Evolutionary conservation across 768 basidiomycete genomes (phyloP).

Genomic region (Chlorophyllum brunneum): DNA sequence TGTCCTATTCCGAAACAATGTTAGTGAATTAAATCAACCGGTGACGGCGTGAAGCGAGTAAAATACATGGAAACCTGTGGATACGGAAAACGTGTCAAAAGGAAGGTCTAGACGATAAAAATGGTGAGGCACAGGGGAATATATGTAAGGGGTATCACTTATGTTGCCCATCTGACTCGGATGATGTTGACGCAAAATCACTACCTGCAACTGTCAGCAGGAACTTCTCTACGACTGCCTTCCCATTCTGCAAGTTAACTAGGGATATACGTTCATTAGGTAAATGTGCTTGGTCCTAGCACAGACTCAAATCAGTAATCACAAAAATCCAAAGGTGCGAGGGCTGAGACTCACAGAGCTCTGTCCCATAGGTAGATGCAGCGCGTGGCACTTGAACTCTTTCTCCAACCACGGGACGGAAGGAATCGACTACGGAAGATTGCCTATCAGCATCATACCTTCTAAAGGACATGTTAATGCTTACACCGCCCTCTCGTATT

Average conservation of each 20-base stretch:
- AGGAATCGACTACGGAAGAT: constrained; percentile 71
- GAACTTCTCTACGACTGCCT: constrained; percentile 75
- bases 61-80: background rate
- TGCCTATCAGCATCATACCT: background rate
- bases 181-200: constrained; percentile 1
- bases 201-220: constrained; percentile 47
- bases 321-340: background rate
- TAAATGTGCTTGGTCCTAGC: constrained; percentile 88
- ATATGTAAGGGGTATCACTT: too few species aligned
- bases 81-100: background rate
- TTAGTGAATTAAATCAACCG: too few species aligned
- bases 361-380: constrained; percentile 95
- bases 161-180: too few species aligned
- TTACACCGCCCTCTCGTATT: constrained; percentile 90
- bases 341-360: constrained; percentile 56
- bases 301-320: constrained; percentile 5
- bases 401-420: constrained; percentile 93
- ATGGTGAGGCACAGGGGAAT: background rate
- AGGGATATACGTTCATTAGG: constrained; percentile 91
- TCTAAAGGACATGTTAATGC: constrained; percentile 17
- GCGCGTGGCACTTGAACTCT: constrained; percentile 80
- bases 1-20: background rate
- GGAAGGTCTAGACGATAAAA: background rate
- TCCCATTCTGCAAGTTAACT: constrained; percentile 74
- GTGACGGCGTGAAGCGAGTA: background rate